phyloP scores from a whole-genome alignment of 371 early-diverging fungal species.

The Syncephalis fuscata region DNA sequence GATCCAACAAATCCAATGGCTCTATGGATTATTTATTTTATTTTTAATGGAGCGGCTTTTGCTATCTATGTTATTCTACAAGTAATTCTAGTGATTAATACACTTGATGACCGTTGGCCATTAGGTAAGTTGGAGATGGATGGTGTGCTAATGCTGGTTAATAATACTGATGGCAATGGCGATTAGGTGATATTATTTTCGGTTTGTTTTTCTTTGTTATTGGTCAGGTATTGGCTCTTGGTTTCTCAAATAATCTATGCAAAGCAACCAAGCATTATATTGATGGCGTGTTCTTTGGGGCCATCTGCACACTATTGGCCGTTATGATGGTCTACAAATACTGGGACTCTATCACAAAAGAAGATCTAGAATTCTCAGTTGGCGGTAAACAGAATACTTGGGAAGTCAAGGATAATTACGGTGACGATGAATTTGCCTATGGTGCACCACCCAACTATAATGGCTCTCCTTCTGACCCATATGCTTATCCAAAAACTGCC shows the following conservation, averaged over 20 bases:
- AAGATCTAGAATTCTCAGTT: slow-evolving; percentile 92
- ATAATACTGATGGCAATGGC: slow-evolving; percentile 2
- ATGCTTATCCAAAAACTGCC: slow-evolving; percentile 10
- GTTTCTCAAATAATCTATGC: slow-evolving; percentile 67
- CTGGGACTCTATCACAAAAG: slow-evolving; percentile 97
- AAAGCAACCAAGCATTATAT: slow-evolving; percentile 82
- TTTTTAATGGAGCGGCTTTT: slow-evolving; percentile 67
- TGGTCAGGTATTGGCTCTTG: slow-evolving; percentile 67
- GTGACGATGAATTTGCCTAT: slow-evolving; percentile 3
- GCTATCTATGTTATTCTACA: slow-evolving; percentile 77
- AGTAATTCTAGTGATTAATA: slow-evolving; percentile 82
- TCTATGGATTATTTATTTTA: slow-evolving; percentile 77
- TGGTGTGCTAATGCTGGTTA: neutral
- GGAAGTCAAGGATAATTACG: slow-evolving; percentile 40
- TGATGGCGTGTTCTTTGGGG: slow-evolving; percentile 91
- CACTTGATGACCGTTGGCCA: slow-evolving; percentile 93
- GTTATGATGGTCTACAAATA: slow-evolving; percentile 99
- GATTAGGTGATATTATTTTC: slow-evolving; percentile 65
- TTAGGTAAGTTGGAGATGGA: slow-evolving; percentile 25
- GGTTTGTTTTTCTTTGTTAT: slow-evolving; percentile 70
- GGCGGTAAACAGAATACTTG: slow-evolving; percentile 79
- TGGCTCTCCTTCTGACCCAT: slow-evolving; percentile 6
- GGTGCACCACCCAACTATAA: neutral
- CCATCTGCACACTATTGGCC: slow-evolving; percentile 74
- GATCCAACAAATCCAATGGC: slow-evolving; percentile 39